A percentile compares a stretch with the other conserved stretches of the same genome.
These are phyloP conservation scores for Cucurbita ficifolia DNA, from an alignment of 306 rosid species.

Conservation along the genomic window DNA sequence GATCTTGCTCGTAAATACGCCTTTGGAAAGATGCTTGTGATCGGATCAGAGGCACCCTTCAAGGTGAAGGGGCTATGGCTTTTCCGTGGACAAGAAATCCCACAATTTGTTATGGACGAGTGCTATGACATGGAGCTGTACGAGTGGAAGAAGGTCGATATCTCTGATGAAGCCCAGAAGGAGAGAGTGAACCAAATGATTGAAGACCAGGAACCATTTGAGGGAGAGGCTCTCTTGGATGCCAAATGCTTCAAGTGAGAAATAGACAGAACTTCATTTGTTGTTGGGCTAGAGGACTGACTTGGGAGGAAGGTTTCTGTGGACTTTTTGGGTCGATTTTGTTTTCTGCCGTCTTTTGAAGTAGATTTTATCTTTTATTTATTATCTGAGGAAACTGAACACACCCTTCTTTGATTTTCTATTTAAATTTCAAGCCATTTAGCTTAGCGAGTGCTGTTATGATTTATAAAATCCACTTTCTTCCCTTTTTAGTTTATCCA, in stretches of 20 bases:
- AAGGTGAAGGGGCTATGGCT: slow-evolving; percentile 95
- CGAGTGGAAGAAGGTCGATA: slow-evolving; percentile 70
- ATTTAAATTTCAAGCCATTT: neutral
- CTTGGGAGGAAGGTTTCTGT: neutral
- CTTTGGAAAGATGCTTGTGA: slow-evolving; percentile 80
- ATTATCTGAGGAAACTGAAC: neutral
- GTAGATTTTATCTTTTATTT: neutral
- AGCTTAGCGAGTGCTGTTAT: neutral
- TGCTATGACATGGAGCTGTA: slow-evolving; percentile 92
- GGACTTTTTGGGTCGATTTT: neutral
- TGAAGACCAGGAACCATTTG: slow-evolving; percentile 72
- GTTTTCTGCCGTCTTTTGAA: neutral
- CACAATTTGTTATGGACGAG: slow-evolving; percentile 56
- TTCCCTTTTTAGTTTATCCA: neutral
- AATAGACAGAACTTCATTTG: slow-evolving; percentile 5
- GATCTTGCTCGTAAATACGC: slow-evolving; percentile 82
- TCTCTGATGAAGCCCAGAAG: slow-evolving; percentile 57
- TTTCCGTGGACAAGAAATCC: slow-evolving; percentile 73
- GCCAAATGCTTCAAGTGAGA: slow-evolving; percentile 80
- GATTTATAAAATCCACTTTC: neutral
- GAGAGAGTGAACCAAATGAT: slow-evolving; percentile 75
- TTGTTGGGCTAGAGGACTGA: neutral
- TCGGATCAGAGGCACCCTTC: slow-evolving; percentile 56
- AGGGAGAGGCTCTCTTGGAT: slow-evolving; percentile 65
- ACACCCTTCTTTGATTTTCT: neutral